Conservation (phyloP, 495 filamentous ascomycete species). For the Penicillium bovifimosum region DNA sequence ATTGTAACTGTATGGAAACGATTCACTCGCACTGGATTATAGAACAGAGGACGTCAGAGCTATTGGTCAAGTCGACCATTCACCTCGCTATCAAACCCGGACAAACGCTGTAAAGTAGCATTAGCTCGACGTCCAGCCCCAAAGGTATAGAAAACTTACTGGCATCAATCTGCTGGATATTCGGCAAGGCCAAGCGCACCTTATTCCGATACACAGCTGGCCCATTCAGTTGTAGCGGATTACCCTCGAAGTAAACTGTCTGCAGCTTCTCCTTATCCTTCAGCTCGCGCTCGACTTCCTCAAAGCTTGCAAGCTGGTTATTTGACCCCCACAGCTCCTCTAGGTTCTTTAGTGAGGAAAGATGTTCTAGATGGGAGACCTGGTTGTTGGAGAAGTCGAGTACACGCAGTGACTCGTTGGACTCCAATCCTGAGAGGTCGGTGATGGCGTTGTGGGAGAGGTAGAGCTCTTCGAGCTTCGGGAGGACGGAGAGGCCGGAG, state of each 20-base stretch:
- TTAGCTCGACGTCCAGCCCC: not conserved
- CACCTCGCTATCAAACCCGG: not conserved
- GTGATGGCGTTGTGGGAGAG: slow-evolving; percentile 95
- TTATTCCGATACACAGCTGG: slow-evolving; percentile 89
- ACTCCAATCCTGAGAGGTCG: slow-evolving; percentile 67
- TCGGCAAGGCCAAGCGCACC: slow-evolving; percentile 78
- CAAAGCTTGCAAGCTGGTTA: slow-evolving; percentile 71
- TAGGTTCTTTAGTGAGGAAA: slow-evolving; percentile 62
- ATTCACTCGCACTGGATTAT: not conserved
- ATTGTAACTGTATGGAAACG: not conserved
- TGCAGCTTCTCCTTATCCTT: slow-evolving; percentile 70
- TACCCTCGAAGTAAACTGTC: slow-evolving; percentile 97
- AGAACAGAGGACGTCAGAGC: not conserved
- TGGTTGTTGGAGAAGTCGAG: slow-evolving; percentile 91
- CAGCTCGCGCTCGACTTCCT: slow-evolving; percentile 77
- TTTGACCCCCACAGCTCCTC: slow-evolving; percentile 95
- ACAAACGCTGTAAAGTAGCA: not conserved
- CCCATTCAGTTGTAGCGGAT: slow-evolving; percentile 73
- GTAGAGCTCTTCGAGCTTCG: slow-evolving; percentile 90
- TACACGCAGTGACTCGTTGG: slow-evolving; percentile 63
- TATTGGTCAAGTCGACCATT: not conserved
- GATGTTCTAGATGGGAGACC: slow-evolving; percentile 64
- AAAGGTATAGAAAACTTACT: slow-evolving; percentile 56
- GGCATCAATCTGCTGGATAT: slow-evolving; percentile 90
- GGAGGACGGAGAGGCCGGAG: slow-evolving; percentile 62